A percentile compares a stretch with the other conserved stretches of the same genome.
phyloP scores from a whole-genome alignment of 1,284 basidiomycete genomes.

The Ganoderma lucidum region DNA sequence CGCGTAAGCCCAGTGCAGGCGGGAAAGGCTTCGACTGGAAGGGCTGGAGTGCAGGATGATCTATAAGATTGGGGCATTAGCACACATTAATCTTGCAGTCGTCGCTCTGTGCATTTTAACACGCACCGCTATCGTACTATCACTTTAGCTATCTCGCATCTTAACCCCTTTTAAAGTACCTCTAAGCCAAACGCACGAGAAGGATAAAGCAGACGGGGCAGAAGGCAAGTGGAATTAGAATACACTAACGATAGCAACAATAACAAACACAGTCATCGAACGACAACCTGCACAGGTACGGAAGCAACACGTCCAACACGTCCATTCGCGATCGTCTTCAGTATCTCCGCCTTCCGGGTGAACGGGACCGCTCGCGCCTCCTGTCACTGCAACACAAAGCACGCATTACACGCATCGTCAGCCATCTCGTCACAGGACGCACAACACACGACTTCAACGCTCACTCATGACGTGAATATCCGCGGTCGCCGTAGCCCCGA shows the following conservation, averaged over 20 bases:
- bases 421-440: constrained; percentile 14
- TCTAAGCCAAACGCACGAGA: not conserved
- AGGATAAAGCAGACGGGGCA: not conserved
- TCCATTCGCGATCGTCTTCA: constrained; percentile 42
- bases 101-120: not conserved
- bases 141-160: not conserved
- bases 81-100: not conserved
- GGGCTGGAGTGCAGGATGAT: constrained; percentile 26
- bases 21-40: constrained; percentile 32
- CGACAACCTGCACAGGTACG: not conserved
- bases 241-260: constrained; percentile 30
- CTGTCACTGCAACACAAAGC: constrained; percentile 35
- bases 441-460: constrained; percentile 42
- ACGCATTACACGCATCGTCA: constrained; percentile 27
- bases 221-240: constrained; percentile 22
- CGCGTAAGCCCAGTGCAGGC: constrained; percentile 11
- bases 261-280: constrained; percentile 10
- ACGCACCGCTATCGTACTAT: constrained; percentile 6
- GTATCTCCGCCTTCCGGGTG: constrained; percentile 76
- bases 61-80: not conserved
- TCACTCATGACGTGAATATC: constrained; percentile 77
- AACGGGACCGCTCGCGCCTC: constrained; percentile 77
- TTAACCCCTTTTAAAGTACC: not conserved
- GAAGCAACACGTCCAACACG: not conserved
- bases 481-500: constrained; percentile 70